A percentile compares a stretch with the other conserved stretches of the same genome.
phyloP scores from a whole-genome alignment of 164 flowering plant genomes.

The Magnolia officinalis region DNA sequence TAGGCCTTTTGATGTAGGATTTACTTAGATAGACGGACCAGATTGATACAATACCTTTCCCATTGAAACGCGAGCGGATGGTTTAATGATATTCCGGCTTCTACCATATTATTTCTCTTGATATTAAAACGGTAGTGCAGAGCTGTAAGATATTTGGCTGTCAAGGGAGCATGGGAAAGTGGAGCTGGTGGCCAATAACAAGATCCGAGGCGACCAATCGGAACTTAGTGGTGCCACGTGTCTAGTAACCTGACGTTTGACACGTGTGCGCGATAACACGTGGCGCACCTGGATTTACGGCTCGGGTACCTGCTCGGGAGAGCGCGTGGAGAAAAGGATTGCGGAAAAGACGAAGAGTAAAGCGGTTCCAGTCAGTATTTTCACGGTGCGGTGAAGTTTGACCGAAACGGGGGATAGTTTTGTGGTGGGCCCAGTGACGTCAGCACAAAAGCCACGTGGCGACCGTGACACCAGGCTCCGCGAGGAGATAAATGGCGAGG shows the following conservation, averaged over 20 bases:
- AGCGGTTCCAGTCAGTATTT: background rate
- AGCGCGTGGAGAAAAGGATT: background rate
- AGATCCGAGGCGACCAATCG: constrained; percentile 8
- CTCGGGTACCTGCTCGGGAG: background rate
- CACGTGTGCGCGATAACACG: background rate
- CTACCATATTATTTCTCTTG: too few species aligned
- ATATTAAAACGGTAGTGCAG: background rate
- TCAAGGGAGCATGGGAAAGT: background rate
- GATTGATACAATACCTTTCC: background rate
- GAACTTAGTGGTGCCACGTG: background rate
- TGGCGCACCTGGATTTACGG: background rate
- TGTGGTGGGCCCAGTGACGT: background rate
- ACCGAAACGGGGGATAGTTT: background rate
- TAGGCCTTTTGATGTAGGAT: background rate
- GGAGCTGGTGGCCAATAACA: constrained; percentile 11
- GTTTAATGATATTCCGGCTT: too few species aligned
- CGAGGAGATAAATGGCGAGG: constrained; percentile 31
- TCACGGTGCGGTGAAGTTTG: constrained; percentile 1
- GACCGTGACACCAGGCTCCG: constrained; percentile 33
- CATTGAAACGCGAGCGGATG: too few species aligned
- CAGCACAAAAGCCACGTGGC: constrained; percentile 24
- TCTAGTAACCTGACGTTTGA: background rate
- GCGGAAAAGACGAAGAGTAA: background rate
- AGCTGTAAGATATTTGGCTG: constrained; percentile 5
- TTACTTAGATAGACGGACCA: background rate